Conservation (phyloP, 2,329 filamentous ascomycete genomes). For the Aspergillus luchuensis region DNA sequence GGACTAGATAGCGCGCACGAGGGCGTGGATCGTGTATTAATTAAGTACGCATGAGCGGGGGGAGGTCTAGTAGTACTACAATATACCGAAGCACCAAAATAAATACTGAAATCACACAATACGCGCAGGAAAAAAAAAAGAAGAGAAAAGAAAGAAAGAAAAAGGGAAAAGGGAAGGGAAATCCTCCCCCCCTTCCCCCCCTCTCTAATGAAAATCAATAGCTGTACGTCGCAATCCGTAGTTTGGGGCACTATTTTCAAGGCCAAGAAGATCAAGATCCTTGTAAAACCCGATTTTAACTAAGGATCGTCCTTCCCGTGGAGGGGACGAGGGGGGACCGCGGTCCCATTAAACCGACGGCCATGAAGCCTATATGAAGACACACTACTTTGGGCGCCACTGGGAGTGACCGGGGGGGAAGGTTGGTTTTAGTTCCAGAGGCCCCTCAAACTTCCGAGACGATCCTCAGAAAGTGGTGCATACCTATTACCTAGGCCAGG, state of each 20-base stretch:
- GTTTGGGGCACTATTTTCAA: background rate
- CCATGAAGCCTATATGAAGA: background rate
- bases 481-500: background rate
- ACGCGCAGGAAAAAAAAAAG: background rate
- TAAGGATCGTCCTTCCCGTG: background rate
- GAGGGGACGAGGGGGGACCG: background rate
- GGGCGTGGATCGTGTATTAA: too few relatives aligned
- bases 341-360: background rate
- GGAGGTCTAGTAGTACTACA: too few relatives aligned
- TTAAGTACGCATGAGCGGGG: too few relatives aligned
- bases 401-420: slow-evolving; percentile 1
- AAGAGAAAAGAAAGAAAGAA: too few relatives aligned
- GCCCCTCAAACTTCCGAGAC: slow-evolving; percentile 28
- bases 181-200: too few relatives aligned
- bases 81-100: background rate
- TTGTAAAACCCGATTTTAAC: background rate
- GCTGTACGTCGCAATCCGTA: background rate
- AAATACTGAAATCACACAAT: background rate
- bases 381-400: background rate
- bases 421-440: slow-evolving; percentile 9
- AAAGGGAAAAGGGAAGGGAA: too few relatives aligned
- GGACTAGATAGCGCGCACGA: too few relatives aligned
- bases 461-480: slow-evolving; percentile 21
- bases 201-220: background rate
- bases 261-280: background rate